Evolutionary conservation across 192 early-diverging fungal genomes (phyloP).

Genomic region (Rhizophlyctis rosea): DNA sequence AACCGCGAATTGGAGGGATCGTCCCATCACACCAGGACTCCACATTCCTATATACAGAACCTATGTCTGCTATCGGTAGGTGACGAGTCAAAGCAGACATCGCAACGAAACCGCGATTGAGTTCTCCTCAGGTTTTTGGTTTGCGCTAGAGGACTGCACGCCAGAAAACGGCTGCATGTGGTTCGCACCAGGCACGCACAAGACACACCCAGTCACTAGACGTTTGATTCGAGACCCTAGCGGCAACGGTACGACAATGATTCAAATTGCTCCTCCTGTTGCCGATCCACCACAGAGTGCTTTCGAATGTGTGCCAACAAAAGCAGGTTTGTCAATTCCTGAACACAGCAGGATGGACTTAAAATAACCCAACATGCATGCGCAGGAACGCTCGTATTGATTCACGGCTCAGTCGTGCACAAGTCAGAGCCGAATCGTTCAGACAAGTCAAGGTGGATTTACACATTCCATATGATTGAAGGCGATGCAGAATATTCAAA

Average conservation of each 20-base stretch:
- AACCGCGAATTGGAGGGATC: slow-evolving; percentile 57
- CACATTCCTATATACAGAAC: slow-evolving; percentile 86
- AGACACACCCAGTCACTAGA: slow-evolving; percentile 56
- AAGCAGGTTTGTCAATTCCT: slow-evolving; percentile 36
- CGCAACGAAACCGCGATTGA: too few species aligned
- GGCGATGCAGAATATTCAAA: slow-evolving; percentile 63
- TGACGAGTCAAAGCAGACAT: too few species aligned
- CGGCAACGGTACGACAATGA: slow-evolving; percentile 58
- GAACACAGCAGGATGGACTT: not conserved
- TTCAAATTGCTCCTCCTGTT: slow-evolving; percentile 45
- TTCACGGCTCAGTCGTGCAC: slow-evolving; percentile 85
- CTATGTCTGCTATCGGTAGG: slow-evolving; percentile 76
- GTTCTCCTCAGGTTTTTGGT: too few species aligned
- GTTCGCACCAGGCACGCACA: slow-evolving; percentile 82
- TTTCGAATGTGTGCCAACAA: slow-evolving; percentile 54
- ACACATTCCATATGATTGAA: slow-evolving; percentile 94
- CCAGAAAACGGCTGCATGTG: slow-evolving; percentile 81
- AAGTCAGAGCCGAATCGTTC: slow-evolving; percentile 78
- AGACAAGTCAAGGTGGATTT: slow-evolving; percentile 78
- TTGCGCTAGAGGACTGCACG: slow-evolving; percentile 91
- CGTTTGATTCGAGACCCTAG: slow-evolving; percentile 61
- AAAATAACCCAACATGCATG: slow-evolving; percentile 6
- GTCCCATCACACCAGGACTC: slow-evolving; percentile 91
- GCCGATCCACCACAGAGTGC: slow-evolving; percentile 52
- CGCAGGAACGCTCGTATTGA: slow-evolving; percentile 74